A percentile compares a stretch with the other conserved stretches of the same genome.
Conservation (phyloP, 805 yeast genomes). For the Ogataea nitratoaversa region DNA sequence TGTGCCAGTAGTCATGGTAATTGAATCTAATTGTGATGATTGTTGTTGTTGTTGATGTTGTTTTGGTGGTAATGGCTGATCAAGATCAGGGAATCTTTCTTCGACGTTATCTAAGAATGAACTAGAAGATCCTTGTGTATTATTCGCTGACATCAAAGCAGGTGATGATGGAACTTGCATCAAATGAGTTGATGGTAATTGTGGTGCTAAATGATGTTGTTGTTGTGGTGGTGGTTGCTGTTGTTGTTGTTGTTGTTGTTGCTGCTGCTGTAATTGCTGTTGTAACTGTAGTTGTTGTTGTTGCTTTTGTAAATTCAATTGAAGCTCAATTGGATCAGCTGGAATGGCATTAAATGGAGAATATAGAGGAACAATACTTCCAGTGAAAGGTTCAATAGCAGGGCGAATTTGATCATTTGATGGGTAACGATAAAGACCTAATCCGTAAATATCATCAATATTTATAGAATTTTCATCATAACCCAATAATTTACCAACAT, state of each 20-base stretch:
- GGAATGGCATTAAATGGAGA: constrained; percentile 33
- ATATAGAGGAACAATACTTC: constrained; percentile 27
- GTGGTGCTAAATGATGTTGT: constrained; percentile 10
- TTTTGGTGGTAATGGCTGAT: constrained; percentile 3
- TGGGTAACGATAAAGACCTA: constrained; percentile 29
- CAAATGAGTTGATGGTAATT: constrained; percentile 7
- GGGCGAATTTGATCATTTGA: constrained; percentile 24
- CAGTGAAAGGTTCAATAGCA: constrained; percentile 26
- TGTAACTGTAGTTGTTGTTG: constrained; percentile 28
- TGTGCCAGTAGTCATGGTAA: too few relatives aligned
- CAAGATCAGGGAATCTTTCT: constrained; percentile 40
- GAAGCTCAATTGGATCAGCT: constrained; percentile 42
- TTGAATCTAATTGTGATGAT: too few relatives aligned
- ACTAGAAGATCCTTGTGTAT: constrained; percentile 2
- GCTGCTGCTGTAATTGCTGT: constrained; percentile 36
- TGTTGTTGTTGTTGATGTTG: too few relatives aligned
- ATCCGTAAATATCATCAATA: constrained; percentile 32
- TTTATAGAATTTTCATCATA: constrained; percentile 35
- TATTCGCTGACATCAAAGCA: constrained; percentile 3
- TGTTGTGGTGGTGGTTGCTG: constrained; percentile 20
- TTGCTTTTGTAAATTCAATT: constrained; percentile 34
- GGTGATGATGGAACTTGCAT: constrained; percentile 20
- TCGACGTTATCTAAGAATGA: constrained; percentile 39
- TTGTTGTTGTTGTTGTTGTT: constrained; percentile 9
- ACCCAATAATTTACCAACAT: constrained; percentile 57